Evolutionary conservation across 2,329 filamentous ascomycete species (phyloP), one percentile per base, ranked within the genome.

Genomic region (Stachybotrys elegans): DNA sequence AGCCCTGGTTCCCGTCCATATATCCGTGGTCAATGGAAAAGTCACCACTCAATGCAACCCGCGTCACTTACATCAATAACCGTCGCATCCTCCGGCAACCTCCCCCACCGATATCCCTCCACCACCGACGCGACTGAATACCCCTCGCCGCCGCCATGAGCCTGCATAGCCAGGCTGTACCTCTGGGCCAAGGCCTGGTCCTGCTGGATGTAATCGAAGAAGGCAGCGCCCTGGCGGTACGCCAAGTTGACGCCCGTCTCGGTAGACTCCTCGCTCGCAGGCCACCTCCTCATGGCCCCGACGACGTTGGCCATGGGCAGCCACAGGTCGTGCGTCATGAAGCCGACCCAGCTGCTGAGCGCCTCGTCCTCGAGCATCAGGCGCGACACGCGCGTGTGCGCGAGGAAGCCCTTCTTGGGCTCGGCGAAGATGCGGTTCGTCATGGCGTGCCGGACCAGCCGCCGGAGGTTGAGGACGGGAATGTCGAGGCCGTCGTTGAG

Each of bases 371-470:
- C 51, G 2, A 58, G 46, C 4, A 70, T 48, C 6, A 63, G 43
- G 6, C 55, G 56, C 20, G 63, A 66, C 1, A 52, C 49, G 7
- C 57, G 51, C 14, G 65, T 71, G 48, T 73, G 70, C 3, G 63
- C 61, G 5, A 73, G 64, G 13, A 56, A 51, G 3, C 63, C 67
- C 4, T 55, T 48, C 13, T 54, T 43, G 0, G 65, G 66, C 51
- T 72, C 70, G 20, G 48, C 44, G 43, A 73, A 72, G 19, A 71
- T 50, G 36, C 60, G 59, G 46, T 67, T 66, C 1, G 60, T 57
- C 46, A 68, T 66, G 22, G 66, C 64, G 25, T 65, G 58, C 12
- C 68, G 66, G 20, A 70, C 37, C 1, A 72, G 48, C 19, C 69
- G 66, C 6, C 59, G 55, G 11, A 64, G 51, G 45, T 61, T 55